Evolutionary conservation across 768 basidiomycete species (phyloP).

Genomic region (Mycena floridula): DNA sequence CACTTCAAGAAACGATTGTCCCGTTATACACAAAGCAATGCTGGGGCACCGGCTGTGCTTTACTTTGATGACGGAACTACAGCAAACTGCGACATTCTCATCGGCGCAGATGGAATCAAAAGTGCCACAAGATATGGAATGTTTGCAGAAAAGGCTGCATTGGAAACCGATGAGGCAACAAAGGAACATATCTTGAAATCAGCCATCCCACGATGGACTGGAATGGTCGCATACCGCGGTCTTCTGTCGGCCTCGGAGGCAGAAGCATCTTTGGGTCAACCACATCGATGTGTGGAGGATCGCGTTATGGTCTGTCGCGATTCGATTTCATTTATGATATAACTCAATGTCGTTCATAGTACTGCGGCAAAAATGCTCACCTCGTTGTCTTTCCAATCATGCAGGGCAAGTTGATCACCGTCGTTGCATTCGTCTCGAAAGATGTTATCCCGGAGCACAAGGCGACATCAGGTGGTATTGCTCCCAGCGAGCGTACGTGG

Average conservation of each 20-base stretch:
- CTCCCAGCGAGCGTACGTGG: background rate
- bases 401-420: constrained; percentile 51
- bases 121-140: constrained; percentile 23
- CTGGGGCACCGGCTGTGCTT: constrained; percentile 36
- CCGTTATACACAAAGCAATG: constrained; percentile 43
- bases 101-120: constrained; percentile 18
- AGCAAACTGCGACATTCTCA: constrained; percentile 56
- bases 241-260: constrained; percentile 48
- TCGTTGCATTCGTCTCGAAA: constrained; percentile 49
- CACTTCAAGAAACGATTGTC: constrained; percentile 51
- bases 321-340: constrained; percentile 22
- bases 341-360: constrained; percentile 26
- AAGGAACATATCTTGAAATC: constrained; percentile 34
- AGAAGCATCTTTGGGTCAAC: constrained; percentile 9
- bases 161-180: constrained; percentile 24
- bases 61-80: constrained; percentile 57
- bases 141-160: constrained; percentile 31
- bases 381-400: constrained; percentile 58
- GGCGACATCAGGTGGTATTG: background rate
- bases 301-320: constrained; percentile 52
- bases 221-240: constrained; percentile 51
- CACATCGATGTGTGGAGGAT: constrained; percentile 34
- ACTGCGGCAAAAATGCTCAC: constrained; percentile 12
- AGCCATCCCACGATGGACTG: constrained; percentile 53
- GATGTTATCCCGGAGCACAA: constrained; percentile 39